These are phyloP conservation scores for Gigaspora rosea DNA, from an alignment of 192 early-diverging fungal species.

Conservation along the genomic window DNA sequence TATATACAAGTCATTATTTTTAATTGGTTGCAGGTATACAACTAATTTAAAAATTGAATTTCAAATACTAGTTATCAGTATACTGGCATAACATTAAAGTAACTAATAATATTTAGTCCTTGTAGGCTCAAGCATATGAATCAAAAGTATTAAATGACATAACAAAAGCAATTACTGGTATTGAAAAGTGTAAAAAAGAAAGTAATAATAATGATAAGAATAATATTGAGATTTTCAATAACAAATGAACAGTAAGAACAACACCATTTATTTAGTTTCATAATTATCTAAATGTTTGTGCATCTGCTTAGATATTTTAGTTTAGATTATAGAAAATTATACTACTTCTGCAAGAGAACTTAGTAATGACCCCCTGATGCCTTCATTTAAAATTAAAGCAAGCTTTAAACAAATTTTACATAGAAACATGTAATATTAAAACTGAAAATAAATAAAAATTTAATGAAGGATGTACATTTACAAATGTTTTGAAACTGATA, in stretches of 20 bases:
- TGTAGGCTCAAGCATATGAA: conserved; percentile 14
- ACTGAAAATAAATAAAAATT: conserved; percentile 27
- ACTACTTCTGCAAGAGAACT: conserved; percentile 10
- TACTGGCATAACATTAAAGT: conserved; percentile 21
- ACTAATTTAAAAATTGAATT: too few species aligned
- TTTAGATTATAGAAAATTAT: conserved; percentile 28
- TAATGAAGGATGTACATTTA: conserved; percentile 21
- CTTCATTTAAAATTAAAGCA: conserved; percentile 18
- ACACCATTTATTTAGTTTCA: background rate
- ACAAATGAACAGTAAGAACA: conserved; percentile 23
- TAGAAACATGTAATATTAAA: conserved; percentile 25
- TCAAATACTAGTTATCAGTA: background rate
- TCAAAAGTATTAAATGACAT: conserved; percentile 28
- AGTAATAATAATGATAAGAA: background rate
- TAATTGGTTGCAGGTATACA: too few species aligned
- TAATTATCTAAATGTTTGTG: conserved; percentile 20
- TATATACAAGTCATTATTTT: too few species aligned
- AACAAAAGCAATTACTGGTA: background rate
- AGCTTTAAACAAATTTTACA: conserved; percentile 24
- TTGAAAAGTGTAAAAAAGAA: background rate
- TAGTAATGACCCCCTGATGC: background rate
- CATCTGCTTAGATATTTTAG: conserved; percentile 22
- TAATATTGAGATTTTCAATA: conserved; percentile 13
- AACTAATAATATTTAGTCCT: conserved; percentile 24
- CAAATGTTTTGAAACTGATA: conserved; percentile 25